A percentile compares a stretch with the other conserved stretches of the same genome.
These are phyloP conservation scores for Pythium monospermum DNA, from an alignment of 352 stramenopile genomes.

Conservation along the genomic window DNA sequence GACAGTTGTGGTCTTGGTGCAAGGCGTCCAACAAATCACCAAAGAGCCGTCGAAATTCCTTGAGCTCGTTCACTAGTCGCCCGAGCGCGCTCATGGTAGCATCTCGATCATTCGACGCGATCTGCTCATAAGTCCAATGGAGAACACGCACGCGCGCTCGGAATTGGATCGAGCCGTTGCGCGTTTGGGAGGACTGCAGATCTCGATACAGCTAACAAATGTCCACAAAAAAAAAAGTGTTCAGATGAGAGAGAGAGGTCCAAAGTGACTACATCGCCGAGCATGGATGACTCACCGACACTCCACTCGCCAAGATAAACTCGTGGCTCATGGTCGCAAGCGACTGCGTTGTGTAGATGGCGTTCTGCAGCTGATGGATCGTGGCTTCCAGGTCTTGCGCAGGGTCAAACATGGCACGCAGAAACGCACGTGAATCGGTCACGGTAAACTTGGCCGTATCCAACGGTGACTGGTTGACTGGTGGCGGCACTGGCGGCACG, in stretches of 20 bases:
- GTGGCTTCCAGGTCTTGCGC: constrained; percentile 53
- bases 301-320: constrained; percentile 40
- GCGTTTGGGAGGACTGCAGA: background rate
- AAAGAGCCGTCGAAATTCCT: constrained; percentile 40
- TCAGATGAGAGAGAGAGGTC: too few relatives aligned
- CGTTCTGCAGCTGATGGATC: constrained; percentile 35
- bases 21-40: constrained; percentile 38
- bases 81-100: constrained; percentile 43
- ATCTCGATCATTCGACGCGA: constrained; percentile 29
- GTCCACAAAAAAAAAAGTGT: constrained; percentile 3
- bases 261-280: too few relatives aligned
- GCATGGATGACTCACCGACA: constrained; percentile 65
- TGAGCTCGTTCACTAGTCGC: constrained; percentile 30
- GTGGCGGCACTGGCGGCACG: background rate
- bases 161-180: constrained; percentile 2
- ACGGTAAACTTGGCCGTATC: constrained; percentile 10
- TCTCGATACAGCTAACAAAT: constrained; percentile 43
- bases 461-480: background rate
- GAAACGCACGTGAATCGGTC: constrained; percentile 37
- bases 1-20: constrained; percentile 30
- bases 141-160: constrained; percentile 16
- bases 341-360: constrained; percentile 22
- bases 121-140: constrained; percentile 10
- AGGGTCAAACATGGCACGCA: constrained; percentile 48
- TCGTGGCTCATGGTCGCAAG: constrained; percentile 56